Evolutionary conservation across 352 stramenopile species (phyloP).

Genomic region (Globisporangium ultimum): DNA sequence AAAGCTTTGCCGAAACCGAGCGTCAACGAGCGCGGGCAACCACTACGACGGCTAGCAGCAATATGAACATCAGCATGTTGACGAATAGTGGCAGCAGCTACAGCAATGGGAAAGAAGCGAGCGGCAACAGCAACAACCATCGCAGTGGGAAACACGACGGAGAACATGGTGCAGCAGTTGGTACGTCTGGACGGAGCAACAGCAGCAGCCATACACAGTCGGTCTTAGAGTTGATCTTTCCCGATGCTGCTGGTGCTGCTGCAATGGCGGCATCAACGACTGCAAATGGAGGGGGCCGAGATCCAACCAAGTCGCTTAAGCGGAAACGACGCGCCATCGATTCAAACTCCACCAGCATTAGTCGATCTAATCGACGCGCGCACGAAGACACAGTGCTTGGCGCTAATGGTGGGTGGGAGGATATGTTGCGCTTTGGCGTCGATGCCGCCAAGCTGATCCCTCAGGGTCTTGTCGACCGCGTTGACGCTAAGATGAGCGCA

Average conservation of each 20-base stretch:
- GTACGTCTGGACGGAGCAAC: not conserved
- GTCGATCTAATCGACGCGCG: constrained; percentile 2
- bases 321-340: constrained; percentile 33
- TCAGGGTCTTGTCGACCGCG: constrained; percentile 79
- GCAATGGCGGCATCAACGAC: not conserved
- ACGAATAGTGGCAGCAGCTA: constrained; percentile 4
- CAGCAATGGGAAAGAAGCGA: not conserved
- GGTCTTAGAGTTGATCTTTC: constrained; percentile 66
- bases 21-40: constrained; percentile 11
- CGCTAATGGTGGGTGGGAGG: constrained; percentile 26
- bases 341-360: not conserved
- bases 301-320: constrained; percentile 34
- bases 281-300: constrained; percentile 5
- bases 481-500: constrained; percentile 60
- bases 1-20: constrained; percentile 61
- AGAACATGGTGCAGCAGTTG: constrained; percentile 13
- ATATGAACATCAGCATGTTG: constrained; percentile 2
- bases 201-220: constrained; percentile 14
- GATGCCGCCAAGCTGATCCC: constrained; percentile 75
- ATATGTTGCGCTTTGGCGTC: constrained; percentile 67
- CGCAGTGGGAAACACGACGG: constrained; percentile 18
- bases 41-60: not conserved
- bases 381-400: constrained; percentile 11
- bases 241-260: constrained; percentile 9
- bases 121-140: not conserved